Conservation (phyloP, 1,139 yeast genomes). For the Sugiyamaella japonica region DNA sequence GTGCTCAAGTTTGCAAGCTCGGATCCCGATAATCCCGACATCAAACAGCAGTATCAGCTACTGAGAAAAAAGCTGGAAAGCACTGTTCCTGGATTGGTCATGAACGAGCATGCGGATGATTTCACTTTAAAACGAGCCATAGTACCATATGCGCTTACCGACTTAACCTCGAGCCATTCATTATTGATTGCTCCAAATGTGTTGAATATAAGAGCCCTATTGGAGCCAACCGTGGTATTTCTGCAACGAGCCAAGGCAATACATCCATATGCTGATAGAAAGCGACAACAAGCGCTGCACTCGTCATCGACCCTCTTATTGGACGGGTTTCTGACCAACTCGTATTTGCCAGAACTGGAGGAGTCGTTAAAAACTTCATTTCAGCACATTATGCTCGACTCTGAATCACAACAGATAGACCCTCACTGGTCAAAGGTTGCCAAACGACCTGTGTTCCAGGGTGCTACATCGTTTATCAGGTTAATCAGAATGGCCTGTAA, state of each 20-base stretch:
- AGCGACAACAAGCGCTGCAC: constrained; percentile 2
- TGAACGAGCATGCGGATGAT: constrained; percentile 24
- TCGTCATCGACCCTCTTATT: constrained; percentile 47
- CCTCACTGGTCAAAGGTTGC: constrained; percentile 37
- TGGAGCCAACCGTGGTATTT: constrained; percentile 61
- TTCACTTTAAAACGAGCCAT: not conserved
- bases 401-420: constrained; percentile 32
- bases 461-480: constrained; percentile 34
- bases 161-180: constrained; percentile 37
- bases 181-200: constrained; percentile 71
- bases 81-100: constrained; percentile 42
- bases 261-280: constrained; percentile 36
- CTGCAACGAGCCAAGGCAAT: constrained; percentile 51
- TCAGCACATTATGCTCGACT: constrained; percentile 37
- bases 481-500: constrained; percentile 37
- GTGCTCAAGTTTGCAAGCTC: constrained; percentile 33
- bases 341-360: constrained; percentile 65
- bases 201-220: constrained; percentile 77
- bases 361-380: constrained; percentile 50
- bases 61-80: constrained; percentile 36
- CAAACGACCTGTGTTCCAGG: constrained; percentile 38
- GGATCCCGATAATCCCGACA: constrained; percentile 32
- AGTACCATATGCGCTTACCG: constrained; percentile 19
- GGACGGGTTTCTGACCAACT: constrained; percentile 59
- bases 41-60: constrained; percentile 30